Evolutionary conservation across 768 basidiomycete species (phyloP), one percentile per base, ranked within the genome.

Genomic region (Peribolospora baueri): DNA sequence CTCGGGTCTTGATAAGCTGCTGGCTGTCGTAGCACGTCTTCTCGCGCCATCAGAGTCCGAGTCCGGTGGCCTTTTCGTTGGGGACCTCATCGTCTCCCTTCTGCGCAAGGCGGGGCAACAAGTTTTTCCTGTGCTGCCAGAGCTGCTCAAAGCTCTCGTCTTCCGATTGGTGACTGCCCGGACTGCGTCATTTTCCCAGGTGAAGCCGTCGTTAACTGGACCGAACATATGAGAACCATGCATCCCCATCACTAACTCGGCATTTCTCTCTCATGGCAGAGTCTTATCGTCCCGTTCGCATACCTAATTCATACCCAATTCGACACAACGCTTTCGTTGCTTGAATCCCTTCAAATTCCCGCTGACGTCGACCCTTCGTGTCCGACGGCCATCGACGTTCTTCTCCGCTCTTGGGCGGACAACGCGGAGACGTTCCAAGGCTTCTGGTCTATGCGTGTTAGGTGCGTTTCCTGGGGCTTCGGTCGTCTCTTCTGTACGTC

Each of bases 331-430:
- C 70, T 97, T 13, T 70, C 73, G 9, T 73, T 93, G 39, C 72
- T 97, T 25, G 84, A 90, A 61, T 70, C 75, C 8, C 79, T 76
- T 59, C 70, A 68, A 9, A 70, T 80, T 2, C 40, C 56, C 7
- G 51, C 56, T 2, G 48, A 58, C 6, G 70, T 75, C 48, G 77
- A 74, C 25, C 41, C 11, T 3, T 54, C 50, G 39, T 73, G 74
- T 0, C 84, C 76, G 0, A 46, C 48, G 3, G 13, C 51, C 14
- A 73, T 95, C n/a, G 80, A 88, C 57, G 75, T 95, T 50, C 72
- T 98, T n/a, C 74, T 97, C 38, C 76, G 80, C 54, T 80, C 83
- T 0, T 95, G 90, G 91, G 84, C 83, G 63, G 91, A 98, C 65
- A 90, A 88, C 62, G 80, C 81, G 9, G 83, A 86, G 67, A 85